phyloP scores from a whole-genome alignment of 495 filamentous ascomycete species.

The Penicillium coprophilum region DNA sequence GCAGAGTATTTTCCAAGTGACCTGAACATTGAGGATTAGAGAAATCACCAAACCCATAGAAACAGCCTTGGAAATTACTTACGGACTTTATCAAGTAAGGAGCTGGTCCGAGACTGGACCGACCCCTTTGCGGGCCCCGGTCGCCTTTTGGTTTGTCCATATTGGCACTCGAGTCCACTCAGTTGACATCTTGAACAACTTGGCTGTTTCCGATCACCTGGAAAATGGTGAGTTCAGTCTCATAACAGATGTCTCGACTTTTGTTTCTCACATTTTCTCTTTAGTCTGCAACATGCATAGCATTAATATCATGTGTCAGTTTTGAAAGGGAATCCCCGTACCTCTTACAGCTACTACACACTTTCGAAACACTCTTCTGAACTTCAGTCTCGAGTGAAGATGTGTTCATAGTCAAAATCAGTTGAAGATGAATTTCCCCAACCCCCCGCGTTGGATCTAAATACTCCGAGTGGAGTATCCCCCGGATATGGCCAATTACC shows the following conservation, averaged over 20 bases:
- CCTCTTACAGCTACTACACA: neutral
- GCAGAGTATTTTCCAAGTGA: neutral
- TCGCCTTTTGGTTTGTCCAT: neutral
- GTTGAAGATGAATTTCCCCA: too few relatives aligned
- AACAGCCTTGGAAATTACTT: neutral
- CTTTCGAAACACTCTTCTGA: neutral
- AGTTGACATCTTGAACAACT: neutral
- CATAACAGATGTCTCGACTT: neutral
- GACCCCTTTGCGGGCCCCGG: neutral
- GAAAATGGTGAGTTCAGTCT: neutral
- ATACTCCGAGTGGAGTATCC: too few relatives aligned
- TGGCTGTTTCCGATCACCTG: constrained; percentile 1
- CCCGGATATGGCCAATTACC: too few relatives aligned
- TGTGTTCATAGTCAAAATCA: too few relatives aligned
- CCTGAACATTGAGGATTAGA: neutral
- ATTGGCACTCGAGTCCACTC: neutral
- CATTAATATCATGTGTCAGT: neutral
- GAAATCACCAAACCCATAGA: neutral
- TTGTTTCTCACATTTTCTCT: neutral
- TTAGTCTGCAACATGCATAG: neutral
- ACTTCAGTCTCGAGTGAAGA: neutral
- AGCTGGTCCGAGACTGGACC: neutral
- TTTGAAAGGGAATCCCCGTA: neutral
- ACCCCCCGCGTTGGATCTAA: too few relatives aligned
- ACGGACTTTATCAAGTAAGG: neutral